Evolutionary conservation across 2,329 filamentous ascomycete species (phyloP), one percentile per base, ranked within the genome.

Genomic region (Scedosporium apiospermum): DNA sequence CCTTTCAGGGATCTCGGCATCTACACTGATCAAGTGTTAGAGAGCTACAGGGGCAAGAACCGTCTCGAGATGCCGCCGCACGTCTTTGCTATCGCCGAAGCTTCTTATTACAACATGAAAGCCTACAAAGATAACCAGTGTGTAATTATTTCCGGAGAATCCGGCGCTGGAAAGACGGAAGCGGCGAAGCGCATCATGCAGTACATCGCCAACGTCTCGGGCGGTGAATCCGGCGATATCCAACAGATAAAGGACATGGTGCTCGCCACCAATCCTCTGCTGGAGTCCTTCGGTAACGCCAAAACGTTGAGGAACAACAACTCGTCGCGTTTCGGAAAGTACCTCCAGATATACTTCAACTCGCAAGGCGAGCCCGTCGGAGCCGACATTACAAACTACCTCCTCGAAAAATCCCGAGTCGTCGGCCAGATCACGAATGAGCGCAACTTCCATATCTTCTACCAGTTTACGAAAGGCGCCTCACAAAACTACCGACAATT

Each of bases 211-310:
- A 98, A 88, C 73, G 93, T 98, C 7, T 98, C 95, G 1, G 93
- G 92, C 51, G 91, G 92, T 66, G 80, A 80, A 67, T 88, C 91
- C 68, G 89, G 89, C 64, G 91, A 93, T 61, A 97, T 98, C 72
- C 89, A 98, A 76, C 86, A 96, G 76, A 96, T 95, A 74, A 99
- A 98, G 81, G 93, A 99, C 77, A 99, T 98, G 93, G 93, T 98
- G 75, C 84, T 98, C 76, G 95, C 95, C 72, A 99, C 95, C 64
- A 99, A 99, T 76, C 95, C 95, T 58, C 78, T 99, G 67, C 86
- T 99, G 21, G 95, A 99, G 76, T 97, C 93, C 0, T 99, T 99
- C 70, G 95, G 95, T 72, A 99, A 98, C 74, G 95, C 95, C 65
- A 99, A 99, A 79, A 99, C 95, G 6, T 78, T 99, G 72, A 85